Percentiles rank a stretch among this genome's conserved stretches.
Conservation (phyloP, 108 stramenopile genomes). For the Nannochloropsis oceanica region DNA sequence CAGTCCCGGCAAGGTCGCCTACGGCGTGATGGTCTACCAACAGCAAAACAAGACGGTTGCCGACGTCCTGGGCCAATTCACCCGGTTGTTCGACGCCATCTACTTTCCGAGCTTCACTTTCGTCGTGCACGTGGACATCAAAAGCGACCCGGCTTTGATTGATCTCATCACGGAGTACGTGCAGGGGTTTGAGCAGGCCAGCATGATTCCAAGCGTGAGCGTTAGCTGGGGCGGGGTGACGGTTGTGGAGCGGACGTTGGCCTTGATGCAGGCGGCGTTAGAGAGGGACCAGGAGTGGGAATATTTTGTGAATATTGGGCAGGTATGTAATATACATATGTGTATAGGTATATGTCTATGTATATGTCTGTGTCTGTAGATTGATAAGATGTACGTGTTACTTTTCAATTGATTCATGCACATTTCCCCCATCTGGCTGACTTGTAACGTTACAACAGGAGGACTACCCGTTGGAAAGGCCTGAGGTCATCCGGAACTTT, state of each 20-base stretch:
- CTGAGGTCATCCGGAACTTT: neutral
- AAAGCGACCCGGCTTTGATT: neutral
- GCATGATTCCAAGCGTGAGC: conserved; percentile 7
- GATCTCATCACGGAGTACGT: neutral
- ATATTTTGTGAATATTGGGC: conserved; percentile 29
- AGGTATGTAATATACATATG: neutral
- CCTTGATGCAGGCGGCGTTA: conserved; percentile 24
- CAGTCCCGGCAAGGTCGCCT: conserved; percentile 4
- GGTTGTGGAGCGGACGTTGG: conserved; percentile 31
- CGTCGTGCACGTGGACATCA: neutral
- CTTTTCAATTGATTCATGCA: neutral
- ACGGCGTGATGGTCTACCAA: conserved; percentile 33
- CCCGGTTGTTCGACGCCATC: neutral
- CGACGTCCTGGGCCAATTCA: neutral
- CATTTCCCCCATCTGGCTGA: neutral
- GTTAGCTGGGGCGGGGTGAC: conserved; percentile 27
- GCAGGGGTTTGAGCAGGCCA: neutral
- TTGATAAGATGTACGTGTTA: too few relatives aligned
- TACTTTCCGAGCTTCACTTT: neutral
- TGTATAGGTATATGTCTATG: neutral
- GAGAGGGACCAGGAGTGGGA: conserved; percentile 18
- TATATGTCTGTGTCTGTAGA: neutral
- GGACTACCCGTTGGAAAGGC: conserved; percentile 12
- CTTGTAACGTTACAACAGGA: neutral
- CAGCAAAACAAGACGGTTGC: neutral